A percentile compares a stretch with the other conserved stretches of the same genome.
Evolutionary conservation across 768 basidiomycete species (phyloP).

Genomic region (Panaeolus cyanescens): DNA sequence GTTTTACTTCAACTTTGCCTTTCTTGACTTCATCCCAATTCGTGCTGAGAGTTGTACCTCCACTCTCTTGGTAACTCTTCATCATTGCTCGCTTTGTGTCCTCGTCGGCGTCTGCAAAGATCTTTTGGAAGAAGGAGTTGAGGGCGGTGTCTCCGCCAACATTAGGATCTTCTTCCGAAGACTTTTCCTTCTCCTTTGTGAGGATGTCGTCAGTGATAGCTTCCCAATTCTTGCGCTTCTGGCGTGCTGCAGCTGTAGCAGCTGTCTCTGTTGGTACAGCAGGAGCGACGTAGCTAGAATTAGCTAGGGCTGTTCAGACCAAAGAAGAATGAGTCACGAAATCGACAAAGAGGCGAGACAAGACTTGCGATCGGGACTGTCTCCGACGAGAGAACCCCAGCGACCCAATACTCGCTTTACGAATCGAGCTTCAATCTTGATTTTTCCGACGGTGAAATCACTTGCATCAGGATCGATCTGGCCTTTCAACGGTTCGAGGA

Average conservation of each 20-base stretch:
- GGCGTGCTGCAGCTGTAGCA: slow-evolving; percentile 38
- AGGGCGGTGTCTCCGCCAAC: slow-evolving; percentile 85
- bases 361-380: slow-evolving; percentile 71
- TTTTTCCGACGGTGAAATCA: slow-evolving; percentile 71
- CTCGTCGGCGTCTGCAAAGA: slow-evolving; percentile 88
- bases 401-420: slow-evolving; percentile 64
- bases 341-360: background rate
- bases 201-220: slow-evolving; percentile 72
- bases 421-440: slow-evolving; percentile 87
- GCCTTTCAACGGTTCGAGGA: slow-evolving; percentile 80
- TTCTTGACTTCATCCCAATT: slow-evolving; percentile 92
- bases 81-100: slow-evolving; percentile 95
- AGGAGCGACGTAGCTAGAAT: slow-evolving; percentile 29
- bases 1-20: slow-evolving; percentile 70
- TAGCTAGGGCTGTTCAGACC: slow-evolving; percentile 21
- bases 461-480: slow-evolving; percentile 70
- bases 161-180: slow-evolving; percentile 80
- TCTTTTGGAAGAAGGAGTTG: slow-evolving; percentile 89
- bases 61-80: slow-evolving; percentile 95
- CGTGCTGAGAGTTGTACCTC: slow-evolving; percentile 93
- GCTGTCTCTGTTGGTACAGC: slow-evolving; percentile 25
- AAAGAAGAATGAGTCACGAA: slow-evolving; percentile 3
- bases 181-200: slow-evolving; percentile 66
- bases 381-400: slow-evolving; percentile 79
- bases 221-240: slow-evolving; percentile 86